Percentiles rank a stretch among this genome's conserved stretches.
phyloP scores from a whole-genome alignment of 805 yeast species.

The Pichia sporocuriosa region DNA sequence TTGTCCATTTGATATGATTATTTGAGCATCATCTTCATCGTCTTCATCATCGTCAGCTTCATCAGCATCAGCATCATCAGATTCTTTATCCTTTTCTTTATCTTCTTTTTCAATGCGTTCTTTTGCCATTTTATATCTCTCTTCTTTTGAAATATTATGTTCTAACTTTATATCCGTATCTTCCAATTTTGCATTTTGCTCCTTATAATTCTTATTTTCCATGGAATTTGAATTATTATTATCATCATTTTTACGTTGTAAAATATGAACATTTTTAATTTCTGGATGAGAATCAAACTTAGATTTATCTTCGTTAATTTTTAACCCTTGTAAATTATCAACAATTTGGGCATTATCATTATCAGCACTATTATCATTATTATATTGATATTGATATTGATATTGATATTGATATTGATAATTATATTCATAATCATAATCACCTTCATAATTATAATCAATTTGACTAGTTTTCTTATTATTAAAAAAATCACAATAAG shows the following conservation, averaged over 20 bases:
- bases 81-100: slow-evolving; percentile 21
- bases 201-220: neutral
- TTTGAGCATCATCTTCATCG: slow-evolving; percentile 21
- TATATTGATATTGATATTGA: neutral
- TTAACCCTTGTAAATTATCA: neutral
- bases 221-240: neutral
- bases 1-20: neutral
- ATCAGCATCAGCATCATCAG: slow-evolving; percentile 22
- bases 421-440: neutral
- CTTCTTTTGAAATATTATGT: slow-evolving; percentile 41
- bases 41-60: slow-evolving; percentile 20
- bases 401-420: neutral
- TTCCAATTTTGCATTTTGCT: neutral
- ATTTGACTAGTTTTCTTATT: neutral
- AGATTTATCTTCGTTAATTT: slow-evolving; percentile 10
- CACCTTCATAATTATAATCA: neutral
- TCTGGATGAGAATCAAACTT: too few relatives aligned
- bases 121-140: slow-evolving; percentile 35
- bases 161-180: neutral
- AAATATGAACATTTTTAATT: slow-evolving; percentile 4
- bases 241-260: slow-evolving; percentile 8
- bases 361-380: neutral
- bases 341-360: slow-evolving; percentile 7
- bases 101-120: slow-evolving; percentile 30
- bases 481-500: slow-evolving; percentile 2